Evolutionary conservation across 2,329 filamentous ascomycete species (phyloP).

Genomic region (Apiospora sp.): DNA sequence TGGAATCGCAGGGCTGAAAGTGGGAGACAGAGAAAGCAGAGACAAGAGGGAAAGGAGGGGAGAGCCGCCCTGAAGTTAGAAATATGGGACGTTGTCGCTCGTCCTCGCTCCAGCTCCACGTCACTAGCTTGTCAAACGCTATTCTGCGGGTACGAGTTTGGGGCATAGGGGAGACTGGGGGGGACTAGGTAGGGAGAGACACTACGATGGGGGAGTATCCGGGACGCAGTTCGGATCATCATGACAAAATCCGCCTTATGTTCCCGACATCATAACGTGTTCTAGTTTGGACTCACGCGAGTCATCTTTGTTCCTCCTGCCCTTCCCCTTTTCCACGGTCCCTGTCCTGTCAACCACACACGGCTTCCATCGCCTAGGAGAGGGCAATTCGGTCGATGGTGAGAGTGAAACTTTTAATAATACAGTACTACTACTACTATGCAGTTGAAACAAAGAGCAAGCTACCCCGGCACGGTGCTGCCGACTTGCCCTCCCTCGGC

Average conservation of each 20-base stretch:
- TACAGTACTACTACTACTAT: not conserved
- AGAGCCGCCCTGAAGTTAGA: constrained; percentile 14
- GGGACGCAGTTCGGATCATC: not conserved
- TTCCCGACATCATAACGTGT: constrained; percentile 4
- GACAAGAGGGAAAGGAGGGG: not conserved
- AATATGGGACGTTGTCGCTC: constrained; percentile 10
- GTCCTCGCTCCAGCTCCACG: not conserved
- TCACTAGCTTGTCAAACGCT: constrained; percentile 13
- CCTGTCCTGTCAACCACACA: not conserved
- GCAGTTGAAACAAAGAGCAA: not conserved
- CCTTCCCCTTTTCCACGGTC: not conserved
- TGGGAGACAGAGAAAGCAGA: not conserved
- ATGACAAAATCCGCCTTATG: not conserved
- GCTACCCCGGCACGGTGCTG: not conserved
- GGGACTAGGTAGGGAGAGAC: not conserved
- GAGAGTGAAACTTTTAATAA: not conserved
- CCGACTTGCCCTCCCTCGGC: not conserved
- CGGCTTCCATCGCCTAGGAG: not conserved
- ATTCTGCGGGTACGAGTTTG: constrained; percentile 3
- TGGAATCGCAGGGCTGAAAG: constrained; percentile 2
- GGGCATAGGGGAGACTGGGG: not conserved
- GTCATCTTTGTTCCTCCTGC: not conserved
- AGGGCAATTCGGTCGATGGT: not conserved
- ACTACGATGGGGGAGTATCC: not conserved
- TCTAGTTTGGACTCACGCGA: not conserved